Evolutionary conservation across 768 basidiomycete species (phyloP), one percentile per base, ranked within the genome.

Genomic region (Obba rivulosa): DNA sequence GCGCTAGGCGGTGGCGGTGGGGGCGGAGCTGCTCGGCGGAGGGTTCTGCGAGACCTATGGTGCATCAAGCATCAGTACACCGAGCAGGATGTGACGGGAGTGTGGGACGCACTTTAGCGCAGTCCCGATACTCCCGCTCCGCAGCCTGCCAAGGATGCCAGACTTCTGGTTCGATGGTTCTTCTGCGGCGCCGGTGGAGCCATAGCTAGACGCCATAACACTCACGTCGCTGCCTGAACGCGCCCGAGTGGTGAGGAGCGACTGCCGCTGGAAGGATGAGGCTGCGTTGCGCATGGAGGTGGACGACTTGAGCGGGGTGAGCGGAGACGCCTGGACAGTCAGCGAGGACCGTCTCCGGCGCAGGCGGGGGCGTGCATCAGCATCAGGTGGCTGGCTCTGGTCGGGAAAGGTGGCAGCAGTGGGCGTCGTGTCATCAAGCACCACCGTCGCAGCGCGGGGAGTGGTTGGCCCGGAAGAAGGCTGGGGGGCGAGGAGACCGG

Each of bases 261-360:
- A 41, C 50, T 76, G 79, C 21, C 80, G 62, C 38, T 75, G 74
- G n/a, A 73, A 53, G 1, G 81, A 80, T 23, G 68, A 68, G 20
- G 71, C 70, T 0, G 76, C 80, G 1, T 66, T 74, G 31, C 80
- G 73, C 13, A 70, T 57, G 1, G 82, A 78, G 14, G 41, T 47
- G 37, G 54, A 52, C 0, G 80, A 78, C 49, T 81, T 82, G 55
- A 85, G 80, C 31, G 70, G 60, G 36, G 71, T 70, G 64, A 84
- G 76, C 1, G 82, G 80, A 8, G 73, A 79, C 11, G 70, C 67
- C 3, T 65, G 72, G 18, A 79, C 52, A 4, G 78, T 84, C 24
- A 86, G 63, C 34, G 82, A 85, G 16, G 81, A 83, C 36, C 81
- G 78, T 36, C 85, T 77, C 44, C 73, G 76, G 41, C 85, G 78